A percentile compares a stretch with the other conserved stretches of the same genome.
Conservation (phyloP, 208 protist species). For the Crithidia bombi region DNA sequence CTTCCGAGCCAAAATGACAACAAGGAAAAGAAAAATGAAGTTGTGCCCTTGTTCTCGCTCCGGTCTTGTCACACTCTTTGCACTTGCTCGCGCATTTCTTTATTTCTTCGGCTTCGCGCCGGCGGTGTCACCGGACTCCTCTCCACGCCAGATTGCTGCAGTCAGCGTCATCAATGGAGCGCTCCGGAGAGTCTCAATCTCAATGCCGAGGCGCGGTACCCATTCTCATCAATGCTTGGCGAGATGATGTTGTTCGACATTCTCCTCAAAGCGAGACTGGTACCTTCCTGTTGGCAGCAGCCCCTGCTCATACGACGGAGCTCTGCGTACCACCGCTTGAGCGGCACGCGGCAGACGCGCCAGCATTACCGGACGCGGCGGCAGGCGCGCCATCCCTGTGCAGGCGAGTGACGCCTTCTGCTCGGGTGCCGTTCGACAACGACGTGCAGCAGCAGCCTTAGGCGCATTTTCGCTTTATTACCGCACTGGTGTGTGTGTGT, state of each 20-base stretch:
- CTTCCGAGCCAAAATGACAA: no score
- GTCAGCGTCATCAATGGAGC: slow-evolving; percentile 94
- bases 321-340: slow-evolving; percentile 78
- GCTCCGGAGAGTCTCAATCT: slow-evolving; percentile 95
- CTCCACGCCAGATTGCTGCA: slow-evolving; percentile 93
- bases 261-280: slow-evolving; percentile 95
- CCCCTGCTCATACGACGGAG: slow-evolving; percentile 93
- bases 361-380: not conserved
- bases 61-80: no score
- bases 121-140: slow-evolving; percentile 68
- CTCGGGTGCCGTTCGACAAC: slow-evolving; percentile 10
- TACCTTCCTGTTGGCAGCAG: slow-evolving; percentile 95
- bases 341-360: slow-evolving; percentile 14
- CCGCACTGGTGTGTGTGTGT: not conserved
- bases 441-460: slow-evolving; percentile 23
- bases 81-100: no score
- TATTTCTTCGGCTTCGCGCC: slow-evolving; percentile 37
- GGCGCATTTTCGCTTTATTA: slow-evolving; percentile 23
- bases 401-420: slow-evolving; percentile 19
- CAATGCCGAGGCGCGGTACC: slow-evolving; percentile 88
- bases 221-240: slow-evolving; percentile 96
- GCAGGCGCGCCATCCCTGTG: not conserved
- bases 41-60: no score
- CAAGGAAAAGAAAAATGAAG: slow-evolving; percentile 8
- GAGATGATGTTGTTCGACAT: slow-evolving; percentile 94